Conservation (phyloP, 75 land plant genomes). For the Picea glauca region DNA sequence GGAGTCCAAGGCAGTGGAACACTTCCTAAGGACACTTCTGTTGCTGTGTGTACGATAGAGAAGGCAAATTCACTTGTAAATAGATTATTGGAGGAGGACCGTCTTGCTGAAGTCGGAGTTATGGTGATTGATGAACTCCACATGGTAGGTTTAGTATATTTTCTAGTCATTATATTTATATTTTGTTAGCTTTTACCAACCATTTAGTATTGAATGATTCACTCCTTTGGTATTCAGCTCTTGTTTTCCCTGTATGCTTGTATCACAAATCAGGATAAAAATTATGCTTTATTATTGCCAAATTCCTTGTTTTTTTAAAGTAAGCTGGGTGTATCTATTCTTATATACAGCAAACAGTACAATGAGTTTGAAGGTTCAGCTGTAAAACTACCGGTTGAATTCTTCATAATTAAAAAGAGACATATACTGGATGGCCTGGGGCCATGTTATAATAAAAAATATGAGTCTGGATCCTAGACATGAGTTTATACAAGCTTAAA, state of each 20-base stretch:
- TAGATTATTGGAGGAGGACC: slow-evolving; percentile 87
- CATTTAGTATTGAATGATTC: not conserved
- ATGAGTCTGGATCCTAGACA: no score
- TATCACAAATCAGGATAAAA: not conserved
- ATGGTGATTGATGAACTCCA: slow-evolving; percentile 98
- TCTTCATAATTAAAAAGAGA: no score
- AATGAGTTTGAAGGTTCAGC: no score
- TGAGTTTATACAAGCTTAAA: no score
- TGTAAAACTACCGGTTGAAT: no score
- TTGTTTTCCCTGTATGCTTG: not conserved
- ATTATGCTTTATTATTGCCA: no score
- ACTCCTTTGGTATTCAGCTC: not conserved
- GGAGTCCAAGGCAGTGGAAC: slow-evolving; percentile 89
- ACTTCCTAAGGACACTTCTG: slow-evolving; percentile 90
- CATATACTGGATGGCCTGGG: no score
- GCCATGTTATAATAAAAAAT: no score
- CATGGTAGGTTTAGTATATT: slow-evolving; percentile 53
- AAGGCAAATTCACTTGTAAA: slow-evolving; percentile 96
- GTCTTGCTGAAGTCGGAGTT: slow-evolving; percentile 89
- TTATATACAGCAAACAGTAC: no score
- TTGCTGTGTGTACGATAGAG: slow-evolving; percentile 98
- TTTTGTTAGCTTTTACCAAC: not conserved
- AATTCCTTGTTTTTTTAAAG: no score
- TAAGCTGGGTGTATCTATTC: no score
- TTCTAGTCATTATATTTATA: no score